phyloP scores from a whole-genome alignment of 139 green algal genomes.

The Auxenochlorella protothecoides region DNA sequence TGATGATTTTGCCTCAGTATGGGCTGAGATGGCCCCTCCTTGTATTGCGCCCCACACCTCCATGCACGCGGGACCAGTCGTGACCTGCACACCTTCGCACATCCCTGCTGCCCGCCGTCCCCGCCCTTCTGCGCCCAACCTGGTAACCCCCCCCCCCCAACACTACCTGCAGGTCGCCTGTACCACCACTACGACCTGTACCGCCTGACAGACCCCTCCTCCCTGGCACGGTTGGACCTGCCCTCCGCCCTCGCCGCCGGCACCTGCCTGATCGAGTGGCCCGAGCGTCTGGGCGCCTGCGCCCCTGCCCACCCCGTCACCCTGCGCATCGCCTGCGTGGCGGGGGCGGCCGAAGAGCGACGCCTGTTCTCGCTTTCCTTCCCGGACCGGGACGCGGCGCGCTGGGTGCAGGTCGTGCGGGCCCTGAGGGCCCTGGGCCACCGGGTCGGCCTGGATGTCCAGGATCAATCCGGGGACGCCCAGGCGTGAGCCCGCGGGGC shows the following conservation, averaged over 20 bases:
- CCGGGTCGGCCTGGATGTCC: background rate
- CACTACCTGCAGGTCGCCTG: slow-evolving; percentile 16
- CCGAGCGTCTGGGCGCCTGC: slow-evolving; percentile 9
- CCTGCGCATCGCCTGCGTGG: too few species aligned
- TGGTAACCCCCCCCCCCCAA: background rate
- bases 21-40: background rate
- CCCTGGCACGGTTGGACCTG: slow-evolving; percentile 20
- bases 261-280: slow-evolving; percentile 30
- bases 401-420: background rate
- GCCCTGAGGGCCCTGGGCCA: background rate
- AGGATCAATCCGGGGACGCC: background rate
- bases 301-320: too few species aligned
- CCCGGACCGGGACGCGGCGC: background rate
- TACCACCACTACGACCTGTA: slow-evolving; percentile 84
- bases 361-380: background rate
- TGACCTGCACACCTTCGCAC: background rate
- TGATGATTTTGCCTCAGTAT: background rate
- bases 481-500: too few species aligned
- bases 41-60: background rate
- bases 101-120: background rate
- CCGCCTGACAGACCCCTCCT: slow-evolving; percentile 29
- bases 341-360: background rate
- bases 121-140: too few species aligned
- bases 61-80: background rate
- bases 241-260: slow-evolving; percentile 7